These are phyloP conservation scores for Trapa incisa DNA, from an alignment of 345 rosid genomes.

Conservation along the genomic window DNA sequence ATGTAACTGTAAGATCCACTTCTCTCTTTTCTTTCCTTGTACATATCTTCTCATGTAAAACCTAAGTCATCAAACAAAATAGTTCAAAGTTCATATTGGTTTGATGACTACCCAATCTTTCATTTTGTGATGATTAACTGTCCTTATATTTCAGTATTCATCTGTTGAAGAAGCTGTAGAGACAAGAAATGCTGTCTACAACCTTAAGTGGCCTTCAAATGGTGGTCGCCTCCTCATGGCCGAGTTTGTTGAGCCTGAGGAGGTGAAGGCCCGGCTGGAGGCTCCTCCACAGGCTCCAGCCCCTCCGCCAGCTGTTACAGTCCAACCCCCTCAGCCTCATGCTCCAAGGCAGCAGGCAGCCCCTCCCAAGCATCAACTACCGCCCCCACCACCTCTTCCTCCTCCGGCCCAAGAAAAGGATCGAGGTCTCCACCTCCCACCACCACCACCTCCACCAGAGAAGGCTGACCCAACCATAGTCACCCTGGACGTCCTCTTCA, in stretches of 20 bases:
- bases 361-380: constrained; percentile 51
- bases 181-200: constrained; percentile 80
- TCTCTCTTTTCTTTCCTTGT: constrained; percentile 6
- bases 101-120: not conserved
- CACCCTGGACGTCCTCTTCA: constrained; percentile 84
- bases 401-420: constrained; percentile 57
- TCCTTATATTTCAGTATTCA: constrained; percentile 44
- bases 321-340: constrained; percentile 42
- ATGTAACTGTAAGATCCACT: constrained; percentile 52
- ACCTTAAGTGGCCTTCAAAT: constrained; percentile 86
- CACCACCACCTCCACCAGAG: constrained; percentile 49
- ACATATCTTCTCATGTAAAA: not conserved
- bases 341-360: constrained; percentile 26
- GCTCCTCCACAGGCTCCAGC: constrained; percentile 33
- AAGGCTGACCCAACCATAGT: constrained; percentile 73
- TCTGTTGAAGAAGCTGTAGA: constrained; percentile 75
- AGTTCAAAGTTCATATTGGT: not conserved
- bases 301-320: constrained; percentile 10
- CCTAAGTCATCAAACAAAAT: not conserved
- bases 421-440: constrained; percentile 39
- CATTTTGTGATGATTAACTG: not conserved
- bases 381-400: constrained; percentile 41
- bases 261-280: constrained; percentile 55
- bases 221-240: constrained; percentile 79
- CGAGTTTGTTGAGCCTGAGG: constrained; percentile 78